Base-by-base conservation (phyloP, 192 early-diverging fungal species). In the Coemansia sp. region DNA sequence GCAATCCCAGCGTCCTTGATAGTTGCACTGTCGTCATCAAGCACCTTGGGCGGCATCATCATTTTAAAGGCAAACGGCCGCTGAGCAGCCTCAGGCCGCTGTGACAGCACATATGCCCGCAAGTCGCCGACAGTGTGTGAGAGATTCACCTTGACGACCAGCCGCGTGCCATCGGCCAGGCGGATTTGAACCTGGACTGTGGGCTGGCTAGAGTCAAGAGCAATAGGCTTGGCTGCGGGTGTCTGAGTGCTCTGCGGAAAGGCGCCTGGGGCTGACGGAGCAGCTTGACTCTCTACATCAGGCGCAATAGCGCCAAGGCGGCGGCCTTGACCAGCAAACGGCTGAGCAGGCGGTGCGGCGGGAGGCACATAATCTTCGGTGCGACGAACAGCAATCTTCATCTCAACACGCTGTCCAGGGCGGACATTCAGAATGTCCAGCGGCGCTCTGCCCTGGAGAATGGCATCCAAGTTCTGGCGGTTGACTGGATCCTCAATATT, bases 111-210 rank as follows among this genome's bases (percentile, higher is more conserved):
- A 58, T 86, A 94, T 24, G 77, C 74, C 6, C 92, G 85, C 27
- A 98, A 69, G 56, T 97, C 96, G 27, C 85, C 90, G 54, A 98
- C 72, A 0, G 93, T 96, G 61, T 97, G 93, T 12, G 89, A 88
- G 51, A 94, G 93, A 70, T 98, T 98, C 60, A 92, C 88, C 56
- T 87, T 88, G n/a, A 86, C 88, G n/a, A 97, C 86, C 81, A 95
- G 70, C 60, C 93, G 85, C 15, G 92, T 85, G 19, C 97, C 95
- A 65, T 98, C 94, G 5, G 84, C 92, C 54, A 99, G 73, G 37
- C 97, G 86, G 57, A 99, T 86, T 75, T 97, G 95, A n/a, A 99
- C 83, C 27, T 88, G 85, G 5, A 96, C 96, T 6, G 84, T 82
- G 11, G 94, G 97, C 63, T 87, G 86, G 11, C 65, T 76, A 15